Conservation (phyloP, 768 basidiomycete species). For the Solioccasus polychromus region DNA sequence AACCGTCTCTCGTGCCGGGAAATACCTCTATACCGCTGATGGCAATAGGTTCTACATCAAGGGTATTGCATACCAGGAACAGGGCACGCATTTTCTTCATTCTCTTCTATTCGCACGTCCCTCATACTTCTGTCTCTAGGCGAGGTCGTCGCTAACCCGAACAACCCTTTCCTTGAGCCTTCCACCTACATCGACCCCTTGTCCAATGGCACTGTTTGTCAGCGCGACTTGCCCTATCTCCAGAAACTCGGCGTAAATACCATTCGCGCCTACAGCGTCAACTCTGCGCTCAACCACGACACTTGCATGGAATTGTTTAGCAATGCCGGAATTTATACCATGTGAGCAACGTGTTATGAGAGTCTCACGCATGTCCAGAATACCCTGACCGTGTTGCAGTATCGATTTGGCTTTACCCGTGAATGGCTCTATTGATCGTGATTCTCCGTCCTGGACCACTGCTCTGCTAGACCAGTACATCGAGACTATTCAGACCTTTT, state of each 20-base stretch:
- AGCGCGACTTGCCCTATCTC: slow-evolving; percentile 77
- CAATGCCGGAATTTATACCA: slow-evolving; percentile 80
- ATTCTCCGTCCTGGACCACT: slow-evolving; percentile 72
- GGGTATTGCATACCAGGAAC: slow-evolving; percentile 80
- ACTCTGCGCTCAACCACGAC: slow-evolving; percentile 82
- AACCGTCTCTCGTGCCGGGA: slow-evolving; percentile 65
- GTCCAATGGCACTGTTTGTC: slow-evolving; percentile 60
- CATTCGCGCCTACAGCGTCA: slow-evolving; percentile 84
- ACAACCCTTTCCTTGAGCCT: slow-evolving; percentile 68
- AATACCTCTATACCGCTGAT: slow-evolving; percentile 76
- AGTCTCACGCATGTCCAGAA: slow-evolving; percentile 1
- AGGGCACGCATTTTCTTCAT: slow-evolving; percentile 45
- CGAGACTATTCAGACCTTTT: slow-evolving; percentile 73
- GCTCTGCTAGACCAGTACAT: slow-evolving; percentile 79
- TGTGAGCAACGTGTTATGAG: slow-evolving; percentile 48
- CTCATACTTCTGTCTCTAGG: slow-evolving; percentile 25
- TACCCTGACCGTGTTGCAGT: slow-evolving; percentile 38
- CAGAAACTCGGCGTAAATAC: slow-evolving; percentile 76
- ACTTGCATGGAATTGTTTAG: slow-evolving; percentile 78
- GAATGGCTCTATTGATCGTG: slow-evolving; percentile 81
- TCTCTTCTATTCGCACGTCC: background rate
- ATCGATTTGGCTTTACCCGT: slow-evolving; percentile 83
- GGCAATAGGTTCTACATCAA: slow-evolving; percentile 87
- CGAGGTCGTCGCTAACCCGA: slow-evolving; percentile 37
- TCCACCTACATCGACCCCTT: slow-evolving; percentile 80